Base-by-base conservation (phyloP, 805 yeast species). In the Wickerhamomyces sydowiorum region DNA sequence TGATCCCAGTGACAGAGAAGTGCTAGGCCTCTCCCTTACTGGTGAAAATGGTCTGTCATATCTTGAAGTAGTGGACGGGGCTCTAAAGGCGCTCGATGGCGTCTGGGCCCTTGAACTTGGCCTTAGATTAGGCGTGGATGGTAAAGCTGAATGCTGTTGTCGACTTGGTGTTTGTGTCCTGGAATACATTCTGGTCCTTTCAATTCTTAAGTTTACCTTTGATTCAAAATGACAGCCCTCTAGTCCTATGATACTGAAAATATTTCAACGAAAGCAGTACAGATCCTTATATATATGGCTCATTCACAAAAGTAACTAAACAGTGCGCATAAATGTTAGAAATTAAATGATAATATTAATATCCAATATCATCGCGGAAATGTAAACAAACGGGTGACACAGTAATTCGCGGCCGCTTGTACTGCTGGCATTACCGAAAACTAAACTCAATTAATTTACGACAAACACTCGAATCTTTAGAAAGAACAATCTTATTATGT, bases 161-260 rank as follows among this genome's bases (percentile, higher is more conserved):
- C 52, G 41, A 35, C 54, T 45, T 9, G 58, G 58, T 1, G 58
- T 53, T 28, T 51, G 56, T 14, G 50, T 45, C 24, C 54, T 44
- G 13, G 51, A 48, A 30, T 40, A 48, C 57, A 52, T 51, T 12
- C 17, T 32, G 34, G 36, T 21, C 30, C 20, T 14, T 28, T 7
- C 13, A 15, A 24, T n/a, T n/a, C n/a, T n/a, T n/a, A n/a, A n/a
- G n/a, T n/a, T n/a, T n/a, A n/a, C n/a, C n/a, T n/a, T n/a, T 17
- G 7, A 14, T 28, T n/a, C n/a, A 14, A n/a, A 14, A 14, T n/a
- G 30, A 17, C 30, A 14, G n/a, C 17, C 30, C n/a, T n/a, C 30
- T 25, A n/a, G n/a, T n/a, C n/a, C n/a, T n/a, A n/a, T n/a, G n/a
- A n/a, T n/a, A n/a, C n/a, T n/a, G n/a, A n/a, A n/a, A n/a, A n/a